Evolutionary conservation across 2,329 filamentous ascomycete genomes (phyloP), one percentile per base, ranked within the genome.

Genomic region (Cordyceps farinosa): DNA sequence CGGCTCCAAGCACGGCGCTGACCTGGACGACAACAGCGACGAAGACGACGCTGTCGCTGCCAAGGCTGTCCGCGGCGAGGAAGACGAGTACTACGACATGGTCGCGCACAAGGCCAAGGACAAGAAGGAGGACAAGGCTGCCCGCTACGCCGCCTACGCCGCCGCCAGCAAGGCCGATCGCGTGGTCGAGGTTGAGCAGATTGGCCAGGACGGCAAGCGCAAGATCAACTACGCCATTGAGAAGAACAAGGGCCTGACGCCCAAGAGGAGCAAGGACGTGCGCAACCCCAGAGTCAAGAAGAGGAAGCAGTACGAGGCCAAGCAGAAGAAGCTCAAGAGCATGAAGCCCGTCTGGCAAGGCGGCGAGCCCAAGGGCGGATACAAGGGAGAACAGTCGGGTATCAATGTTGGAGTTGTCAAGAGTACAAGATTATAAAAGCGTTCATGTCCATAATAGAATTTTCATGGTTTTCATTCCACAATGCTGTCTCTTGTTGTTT

Each of bases 231-330:
- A 97, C 78, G 86, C 88, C 69, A 99, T 99, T 72, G 87, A 93
- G 79, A 97, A 98, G 86, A 99, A 99, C 79, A 97, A 97, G 84
- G 95, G 95, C 38, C 80, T 99, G 66, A 88, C 91, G 64, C 92
- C 93, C 53, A 89, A 90, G 77, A 84, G 94, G 67, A 96, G 90
- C 84, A 98, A 99, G 87, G 93, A 96, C 70, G 90, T 92, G 64
- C 84, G 94, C 67, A 99, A 99, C 79, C 93, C 95, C 42, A 84
- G 95, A 75, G 94, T 98, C 68, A 99, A 98, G 89, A 98, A 97
- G 89, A 87, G 92, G 78, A 92, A 92, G 87, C 92, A 92, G 86
- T 99, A 87, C 76, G 92, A 96, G 74, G 90, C 92, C 76, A 97
- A 96, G 84, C 90, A 94, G 85, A 98, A 97, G 90, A 97, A 98